These are phyloP conservation scores for Chrysosporium keratinophilum DNA, from an alignment of 2,329 filamentous ascomycete genomes.

Conservation along the genomic window DNA sequence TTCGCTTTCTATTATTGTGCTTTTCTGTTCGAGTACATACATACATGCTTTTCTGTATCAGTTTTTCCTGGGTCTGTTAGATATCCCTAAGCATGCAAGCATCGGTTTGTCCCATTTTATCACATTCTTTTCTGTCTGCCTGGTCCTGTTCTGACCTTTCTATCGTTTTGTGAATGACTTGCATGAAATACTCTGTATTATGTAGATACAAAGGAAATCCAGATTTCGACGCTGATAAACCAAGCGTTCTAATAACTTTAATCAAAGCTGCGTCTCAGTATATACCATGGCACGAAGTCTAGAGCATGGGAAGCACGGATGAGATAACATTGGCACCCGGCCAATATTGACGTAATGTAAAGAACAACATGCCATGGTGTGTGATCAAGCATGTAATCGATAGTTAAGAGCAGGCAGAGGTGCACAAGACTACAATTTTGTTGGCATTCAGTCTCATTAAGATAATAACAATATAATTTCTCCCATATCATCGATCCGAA, in stretches of 20 bases:
- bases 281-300: too few species aligned
- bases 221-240: too few species aligned
- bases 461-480: neutral
- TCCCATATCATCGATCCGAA: neutral
- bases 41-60: neutral
- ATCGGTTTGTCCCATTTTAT: too few species aligned
- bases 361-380: neutral
- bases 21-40: neutral
- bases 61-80: neutral
- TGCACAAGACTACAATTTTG: neutral
- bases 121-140: too few species aligned
- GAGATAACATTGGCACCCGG: neutral
- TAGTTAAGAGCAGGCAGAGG: neutral
- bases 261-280: too few species aligned
- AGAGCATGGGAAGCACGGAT: neutral
- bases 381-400: neutral
- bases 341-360: neutral
- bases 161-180: too few species aligned
- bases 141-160: too few species aligned
- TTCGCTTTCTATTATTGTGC: neutral
- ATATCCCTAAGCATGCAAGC: neutral
- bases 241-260: too few species aligned
- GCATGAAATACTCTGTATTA: too few species aligned
- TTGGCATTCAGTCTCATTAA: neutral
- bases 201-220: too few species aligned